Evolutionary conservation across 2,329 filamentous ascomycete genomes (phyloP), one percentile per base, ranked within the genome.

Genomic region (Pyrenophora teres): DNA sequence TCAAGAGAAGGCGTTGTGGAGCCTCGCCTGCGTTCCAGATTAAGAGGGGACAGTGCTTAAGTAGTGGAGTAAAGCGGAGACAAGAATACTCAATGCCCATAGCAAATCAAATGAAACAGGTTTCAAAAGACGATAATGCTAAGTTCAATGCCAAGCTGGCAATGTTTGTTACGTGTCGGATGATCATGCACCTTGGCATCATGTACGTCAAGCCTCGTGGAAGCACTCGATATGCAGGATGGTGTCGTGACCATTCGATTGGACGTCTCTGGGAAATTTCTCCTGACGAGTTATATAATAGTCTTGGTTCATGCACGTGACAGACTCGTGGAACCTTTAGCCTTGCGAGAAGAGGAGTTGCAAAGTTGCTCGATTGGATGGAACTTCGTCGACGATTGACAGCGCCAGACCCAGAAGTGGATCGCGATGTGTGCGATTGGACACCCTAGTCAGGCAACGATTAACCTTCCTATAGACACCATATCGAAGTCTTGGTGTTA

Each of bases 81-180:
- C 27, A 9, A 12, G 3, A 25, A 25, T 5, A 25, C 4, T 6
- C 23, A 25, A 30, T 3, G 27, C 4, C 27, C 10, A 12, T 10
- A 30, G 27, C 27, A 30, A 30, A 30, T 30, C 27, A 30, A 30
- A 30, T 13, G 27, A 30, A 5, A 7, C 27, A 3, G 8, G 27
- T 30, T 12, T 30, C 27, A 30, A 30, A 30, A 30, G 9, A 12
- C 7, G 12, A 3, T 7, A 30, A 13, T 30, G 27, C 27, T 8
- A 30, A 30, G 27, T 30, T 7, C 7, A 30, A 30, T 30, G 27
- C 27, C 27, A 30, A 30, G 27, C 9, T 30, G 27, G 10, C 27
- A 30, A 30, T 9, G 27, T 31, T 36, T 31, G 25, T 12, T 27
- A 51, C 46, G 30, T 51, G 48, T 42, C 41, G 48, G n/a, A 3